These are phyloP conservation scores for Apocynum venetum DNA, from an alignment of 257 asterid genomes.

Conservation along the genomic window DNA sequence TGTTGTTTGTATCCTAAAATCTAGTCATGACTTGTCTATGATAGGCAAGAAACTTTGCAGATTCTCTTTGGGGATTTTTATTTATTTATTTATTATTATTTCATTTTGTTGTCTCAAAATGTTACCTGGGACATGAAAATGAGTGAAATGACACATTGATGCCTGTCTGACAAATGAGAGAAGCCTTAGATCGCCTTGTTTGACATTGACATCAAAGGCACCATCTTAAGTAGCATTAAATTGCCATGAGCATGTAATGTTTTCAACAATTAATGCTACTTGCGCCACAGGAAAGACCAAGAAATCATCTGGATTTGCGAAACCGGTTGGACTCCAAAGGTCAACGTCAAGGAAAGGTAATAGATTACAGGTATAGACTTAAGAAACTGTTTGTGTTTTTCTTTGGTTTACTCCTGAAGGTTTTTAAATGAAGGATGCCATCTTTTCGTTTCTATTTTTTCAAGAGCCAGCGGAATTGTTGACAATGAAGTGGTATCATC, in stretches of 20 bases:
- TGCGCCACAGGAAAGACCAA: slow-evolving; percentile 72
- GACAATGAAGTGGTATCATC: neutral
- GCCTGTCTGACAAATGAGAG: neutral
- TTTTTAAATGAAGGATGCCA: neutral
- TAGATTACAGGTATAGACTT: slow-evolving; percentile 79
- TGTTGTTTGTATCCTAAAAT: neutral
- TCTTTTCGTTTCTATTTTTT: neutral
- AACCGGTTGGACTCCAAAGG: slow-evolving; percentile 95
- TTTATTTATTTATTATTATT: no score
- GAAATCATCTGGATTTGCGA: slow-evolving; percentile 95
- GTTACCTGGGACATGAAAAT: neutral
- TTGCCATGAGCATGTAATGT: neutral
- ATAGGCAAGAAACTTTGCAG: neutral
- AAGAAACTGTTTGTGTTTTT: slow-evolving; percentile 4
- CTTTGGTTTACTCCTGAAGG: neutral
- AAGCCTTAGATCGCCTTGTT: neutral
- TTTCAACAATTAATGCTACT: slow-evolving; percentile 13
- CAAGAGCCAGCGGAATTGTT: neutral
- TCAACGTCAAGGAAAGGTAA: slow-evolving; percentile 95
- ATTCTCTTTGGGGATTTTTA: no score
- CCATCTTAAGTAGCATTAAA: neutral
- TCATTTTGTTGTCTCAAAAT: neutral
- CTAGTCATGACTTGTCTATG: neutral
- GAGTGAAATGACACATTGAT: neutral
- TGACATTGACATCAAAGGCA: neutral